Percentiles rank a stretch among this genome's conserved stretches.
Conservation (phyloP, 1,284 basidiomycete species). For the Ganoderma leucocontextum region DNA sequence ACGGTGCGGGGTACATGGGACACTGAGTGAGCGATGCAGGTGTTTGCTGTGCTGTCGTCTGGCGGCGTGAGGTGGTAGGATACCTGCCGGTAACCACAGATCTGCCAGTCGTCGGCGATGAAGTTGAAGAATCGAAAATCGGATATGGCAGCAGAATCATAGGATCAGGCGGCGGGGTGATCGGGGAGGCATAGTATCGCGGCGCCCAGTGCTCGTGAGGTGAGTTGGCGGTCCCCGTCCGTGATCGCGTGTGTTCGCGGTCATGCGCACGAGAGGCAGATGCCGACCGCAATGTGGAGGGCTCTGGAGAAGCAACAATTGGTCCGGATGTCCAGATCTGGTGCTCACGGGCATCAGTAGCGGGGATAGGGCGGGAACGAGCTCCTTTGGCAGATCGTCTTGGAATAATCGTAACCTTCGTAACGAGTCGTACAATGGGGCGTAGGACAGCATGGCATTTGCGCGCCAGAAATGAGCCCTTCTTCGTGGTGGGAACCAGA, state of each 20-base stretch:
- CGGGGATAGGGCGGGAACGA: neutral
- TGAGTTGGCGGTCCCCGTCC: neutral
- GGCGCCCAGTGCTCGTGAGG: slow-evolving; percentile 3
- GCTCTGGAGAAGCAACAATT: slow-evolving; percentile 1
- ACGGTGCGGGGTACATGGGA: neutral
- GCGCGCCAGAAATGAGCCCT: neutral
- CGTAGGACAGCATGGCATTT: slow-evolving; percentile 2
- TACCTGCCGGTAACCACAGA: neutral
- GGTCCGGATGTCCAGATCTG: slow-evolving; percentile 3
- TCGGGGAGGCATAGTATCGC: slow-evolving; percentile 1
- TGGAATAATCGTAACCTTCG: neutral
- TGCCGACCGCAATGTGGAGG: neutral
- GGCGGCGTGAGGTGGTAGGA: neutral
- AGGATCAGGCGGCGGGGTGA: slow-evolving; percentile 3
- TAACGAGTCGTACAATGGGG: neutral
- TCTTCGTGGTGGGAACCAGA: neutral
- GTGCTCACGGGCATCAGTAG: neutral
- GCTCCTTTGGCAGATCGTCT: neutral
- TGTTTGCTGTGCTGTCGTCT: neutral
- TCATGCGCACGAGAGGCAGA: neutral
- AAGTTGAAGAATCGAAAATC: slow-evolving; percentile 1
- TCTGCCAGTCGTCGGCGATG: neutral
- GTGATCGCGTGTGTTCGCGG: neutral
- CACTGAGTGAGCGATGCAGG: neutral
- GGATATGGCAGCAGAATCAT: neutral